phyloP scores from a whole-genome alignment of 257 asterid species.

The Gardenia jasminoides region DNA sequence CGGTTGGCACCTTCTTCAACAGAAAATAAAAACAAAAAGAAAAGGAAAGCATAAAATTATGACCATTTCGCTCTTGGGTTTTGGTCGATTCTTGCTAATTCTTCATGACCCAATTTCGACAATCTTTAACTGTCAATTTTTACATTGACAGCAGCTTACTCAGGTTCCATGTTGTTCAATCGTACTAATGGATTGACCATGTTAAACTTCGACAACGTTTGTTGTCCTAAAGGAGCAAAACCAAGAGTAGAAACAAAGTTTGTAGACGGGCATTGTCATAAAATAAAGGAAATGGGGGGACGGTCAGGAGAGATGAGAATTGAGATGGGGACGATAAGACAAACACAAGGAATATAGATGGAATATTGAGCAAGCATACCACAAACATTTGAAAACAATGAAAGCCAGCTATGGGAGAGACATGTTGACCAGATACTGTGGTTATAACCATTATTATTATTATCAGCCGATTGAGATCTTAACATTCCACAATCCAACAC shows the following conservation, averaged over 20 bases:
- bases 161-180: neutral
- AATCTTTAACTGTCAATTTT: too few relatives aligned
- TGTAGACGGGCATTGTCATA: neutral
- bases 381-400: constrained; percentile 25
- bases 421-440: constrained; percentile 34
- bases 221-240: neutral
- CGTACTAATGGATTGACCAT: neutral
- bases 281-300: constrained; percentile 12
- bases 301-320: constrained; percentile 9
- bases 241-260: constrained; percentile 6
- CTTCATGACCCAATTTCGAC: neutral
- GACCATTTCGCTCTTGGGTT: neutral
- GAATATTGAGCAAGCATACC: constrained; percentile 26
- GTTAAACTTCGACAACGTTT: neutral
- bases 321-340: constrained; percentile 35
- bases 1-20: too few relatives aligned
- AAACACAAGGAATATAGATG: constrained; percentile 38
- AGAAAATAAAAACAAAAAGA: too few relatives aligned
- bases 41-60: too few relatives aligned
- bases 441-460: neutral
- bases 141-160: neutral
- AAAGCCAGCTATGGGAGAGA: constrained; percentile 24
- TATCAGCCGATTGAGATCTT: constrained; percentile 24
- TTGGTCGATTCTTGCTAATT: too few relatives aligned
- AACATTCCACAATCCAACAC: constrained; percentile 30